Base-by-base conservation (phyloP, 2,329 filamentous ascomycete species). In the Lecanicillium sp. region DNA sequence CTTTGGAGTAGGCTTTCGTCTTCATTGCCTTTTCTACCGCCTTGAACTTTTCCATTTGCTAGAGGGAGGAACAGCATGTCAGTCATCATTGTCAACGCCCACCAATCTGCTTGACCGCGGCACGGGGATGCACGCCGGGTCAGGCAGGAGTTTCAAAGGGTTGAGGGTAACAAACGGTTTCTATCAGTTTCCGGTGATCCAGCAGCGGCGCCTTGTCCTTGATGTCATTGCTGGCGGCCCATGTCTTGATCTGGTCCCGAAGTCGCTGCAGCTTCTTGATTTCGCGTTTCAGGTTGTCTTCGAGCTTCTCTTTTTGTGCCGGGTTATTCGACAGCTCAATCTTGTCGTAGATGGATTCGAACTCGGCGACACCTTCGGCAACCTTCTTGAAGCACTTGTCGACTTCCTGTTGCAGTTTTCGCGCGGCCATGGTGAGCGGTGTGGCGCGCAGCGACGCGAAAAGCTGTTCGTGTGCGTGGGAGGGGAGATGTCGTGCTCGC, bases 21-120 rank as follows among this genome's bases (percentile, higher is more conserved):
- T 98, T 98, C 93, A 98, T 97, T 62, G 95, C 93, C 75, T 98
- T 98, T 70, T 98, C 93, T 45, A 98, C 93, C n/a, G 90, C 91
- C 74, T 98, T 98, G 80, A 98, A 98, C 62, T 89, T 90, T 72
- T 98, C 93, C 93, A 98, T 98, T 87, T 91, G 85, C 88, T 93
- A 71, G 67, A 59, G 35, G 50, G 55, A 53, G 15, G 19, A 35
- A 32, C 27, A 27, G 10, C 17, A 15, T 12, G 57, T 58, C 46
- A 54, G 51, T 51, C 45, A 23, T n/a, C n/a, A n/a, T n/a, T n/a
- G n/a, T n/a, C n/a, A n/a, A n/a, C n/a, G n/a, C n/a, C n/a, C n/a
- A n/a, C n/a, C 8, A 8, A 8, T 8, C 14, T 29, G 27, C 14
- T 29, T 29, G 27, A 19, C 23, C 24, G 15, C 30, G 17, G 50